These are phyloP conservation scores for Pharus latifolius DNA, from an alignment of 176 grass and related monocot genomes.

Conservation along the genomic window DNA sequence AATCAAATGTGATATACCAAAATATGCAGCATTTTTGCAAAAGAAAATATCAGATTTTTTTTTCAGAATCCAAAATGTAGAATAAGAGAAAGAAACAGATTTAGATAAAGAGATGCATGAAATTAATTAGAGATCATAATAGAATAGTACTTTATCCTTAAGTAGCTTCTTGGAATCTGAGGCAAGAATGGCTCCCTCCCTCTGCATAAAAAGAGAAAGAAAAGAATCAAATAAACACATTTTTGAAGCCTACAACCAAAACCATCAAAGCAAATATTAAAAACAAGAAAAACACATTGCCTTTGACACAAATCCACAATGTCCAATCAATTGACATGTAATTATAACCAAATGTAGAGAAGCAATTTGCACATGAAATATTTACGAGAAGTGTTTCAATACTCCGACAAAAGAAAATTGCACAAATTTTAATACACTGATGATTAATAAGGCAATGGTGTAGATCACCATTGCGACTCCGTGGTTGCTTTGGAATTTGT, in stretches of 20 bases:
- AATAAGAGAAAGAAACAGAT: neutral
- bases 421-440: too few species aligned
- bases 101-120: neutral
- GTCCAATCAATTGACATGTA: slow-evolving; percentile 2
- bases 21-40: neutral
- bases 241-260: neutral
- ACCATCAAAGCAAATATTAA: neutral
- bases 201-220: slow-evolving; percentile 37
- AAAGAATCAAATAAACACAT: slow-evolving; percentile 5
- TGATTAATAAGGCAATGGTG: too few species aligned
- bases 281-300: neutral
- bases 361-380: slow-evolving; percentile 54
- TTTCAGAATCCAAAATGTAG: slow-evolving; percentile 24
- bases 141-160: slow-evolving; percentile 73
- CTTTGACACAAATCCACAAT: neutral
- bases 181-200: slow-evolving; percentile 81
- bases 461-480: too few species aligned
- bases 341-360: neutral
- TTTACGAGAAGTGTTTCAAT: too few species aligned
- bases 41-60: neutral
- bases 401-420: too few species aligned
- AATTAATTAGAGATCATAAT: neutral
- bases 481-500: too few species aligned
- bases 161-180: slow-evolving; percentile 88
- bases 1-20: neutral